These are phyloP conservation scores for Exophiala viscosa DNA, from an alignment of 2,329 filamentous ascomycete genomes.

Conservation along the genomic window DNA sequence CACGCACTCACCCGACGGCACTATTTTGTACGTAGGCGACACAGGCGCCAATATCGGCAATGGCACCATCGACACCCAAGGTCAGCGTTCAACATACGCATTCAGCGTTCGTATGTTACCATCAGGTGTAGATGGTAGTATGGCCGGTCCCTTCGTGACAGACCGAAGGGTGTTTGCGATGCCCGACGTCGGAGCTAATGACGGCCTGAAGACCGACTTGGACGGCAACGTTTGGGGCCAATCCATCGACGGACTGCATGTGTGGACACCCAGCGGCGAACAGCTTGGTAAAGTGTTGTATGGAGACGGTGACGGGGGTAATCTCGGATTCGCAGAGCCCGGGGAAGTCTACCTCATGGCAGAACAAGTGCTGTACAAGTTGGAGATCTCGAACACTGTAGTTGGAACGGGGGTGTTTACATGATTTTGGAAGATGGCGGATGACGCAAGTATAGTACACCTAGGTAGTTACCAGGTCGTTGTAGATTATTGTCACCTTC, in stretches of 20 bases:
- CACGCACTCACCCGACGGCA: conserved; percentile 38
- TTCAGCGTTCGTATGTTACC: conserved; percentile 35
- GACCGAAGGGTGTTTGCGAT: conserved; percentile 53
- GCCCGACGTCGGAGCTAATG: conserved; percentile 45
- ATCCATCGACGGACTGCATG: conserved; percentile 52
- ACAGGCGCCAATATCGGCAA: conserved; percentile 30
- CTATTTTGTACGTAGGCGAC: conserved; percentile 40
- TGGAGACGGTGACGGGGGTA: conserved; percentile 41
- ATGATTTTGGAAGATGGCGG: too few relatives aligned
- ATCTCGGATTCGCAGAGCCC: conserved; percentile 45
- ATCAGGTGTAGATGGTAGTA: neutral
- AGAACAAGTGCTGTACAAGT: conserved; percentile 5
- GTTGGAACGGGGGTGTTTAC: neutral
- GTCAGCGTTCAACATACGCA: conserved; percentile 33
- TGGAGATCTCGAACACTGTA: neutral
- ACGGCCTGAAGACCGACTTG: conserved; percentile 48
- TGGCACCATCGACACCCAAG: neutral
- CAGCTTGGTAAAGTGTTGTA: conserved; percentile 57
- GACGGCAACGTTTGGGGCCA: conserved; percentile 54
- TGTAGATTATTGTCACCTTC: too few relatives aligned
- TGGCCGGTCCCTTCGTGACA: conserved; percentile 40
- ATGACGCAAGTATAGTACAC: too few relatives aligned
- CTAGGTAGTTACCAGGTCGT: too few relatives aligned
- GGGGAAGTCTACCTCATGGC: conserved; percentile 12
- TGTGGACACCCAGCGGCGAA: conserved; percentile 49